Base-by-base conservation (phyloP, 2,329 filamentous ascomycete species). In the Calonectria hawksworthii region DNA sequence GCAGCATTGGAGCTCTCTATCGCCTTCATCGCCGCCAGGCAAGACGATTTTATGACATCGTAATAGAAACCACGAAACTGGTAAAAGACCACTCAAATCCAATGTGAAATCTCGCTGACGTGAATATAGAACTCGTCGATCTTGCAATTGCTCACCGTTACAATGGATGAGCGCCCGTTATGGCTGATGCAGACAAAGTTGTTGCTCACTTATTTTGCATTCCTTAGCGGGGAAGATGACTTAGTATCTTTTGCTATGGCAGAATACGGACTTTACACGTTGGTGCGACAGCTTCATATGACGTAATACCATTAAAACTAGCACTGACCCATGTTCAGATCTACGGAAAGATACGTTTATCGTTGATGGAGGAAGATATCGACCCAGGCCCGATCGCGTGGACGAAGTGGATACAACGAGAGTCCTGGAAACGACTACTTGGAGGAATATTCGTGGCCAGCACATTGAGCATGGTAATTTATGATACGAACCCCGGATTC, bases 401-500 rank as follows among this genome's bases (percentile, higher is more conserved):
- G 75, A 14, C 23, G 16, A 30, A 61, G 23, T 77, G 76, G 76
- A 68, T 74, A 44, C 30, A 74, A 9, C 50, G 26, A 4, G 76
- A 77, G 18, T 76, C 76, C 0, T 71, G 74, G 67, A 77, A 77
- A 38, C n/a, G 76, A 16, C 23, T 75, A 0, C 38, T 77, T 0
- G 76, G 74, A 2, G 74, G 65, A 6, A 26, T 77, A 1, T 71
- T 68, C 7, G 38, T 76, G 1, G 32, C 32, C 1, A 77, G 74
- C 50, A 76, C 76, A 0, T 44, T 77, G 2, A 70, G 14, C 1
- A 73, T 77, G 76, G 70, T 75, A 2, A 32, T 74, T 3, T 77
- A 56, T 32, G 70, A 77, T 23, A 59, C 73, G n/a, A 76, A 76
- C 36, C 74, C 74, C 3, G 74, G 74, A 1, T 74, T 77, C 59